Conservation (phyloP, 129 eudicot genomes). For the Calendula officinalis region DNA sequence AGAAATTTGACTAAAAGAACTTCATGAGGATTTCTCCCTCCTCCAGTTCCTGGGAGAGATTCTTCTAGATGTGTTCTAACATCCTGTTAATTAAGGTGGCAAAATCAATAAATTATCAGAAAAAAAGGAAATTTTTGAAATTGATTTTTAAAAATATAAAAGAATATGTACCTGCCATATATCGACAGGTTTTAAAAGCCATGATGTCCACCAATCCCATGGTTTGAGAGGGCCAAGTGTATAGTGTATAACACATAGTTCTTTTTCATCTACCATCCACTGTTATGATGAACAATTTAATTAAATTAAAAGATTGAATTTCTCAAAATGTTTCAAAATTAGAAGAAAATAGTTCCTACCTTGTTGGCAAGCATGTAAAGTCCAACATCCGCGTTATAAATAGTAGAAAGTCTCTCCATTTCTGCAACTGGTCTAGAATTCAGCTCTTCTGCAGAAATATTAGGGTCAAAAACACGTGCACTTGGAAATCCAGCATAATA, state of each 20-base stretch:
- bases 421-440: constrained; percentile 72
- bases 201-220: constrained; percentile 99
- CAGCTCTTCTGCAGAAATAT: constrained; percentile 48
- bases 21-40: constrained; percentile 72
- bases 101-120: constrained; percentile 8
- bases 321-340: background rate
- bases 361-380: constrained; percentile 99
- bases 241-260: constrained; percentile 86
- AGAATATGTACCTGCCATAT: constrained; percentile 75
- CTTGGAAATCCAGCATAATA: constrained; percentile 80
- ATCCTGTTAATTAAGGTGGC: constrained; percentile 35
- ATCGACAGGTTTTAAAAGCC: constrained; percentile 97
- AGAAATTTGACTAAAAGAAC: constrained; percentile 57
- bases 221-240: constrained; percentile 98
- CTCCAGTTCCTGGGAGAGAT: constrained; percentile 88
- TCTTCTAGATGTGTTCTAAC: constrained; percentile 61
- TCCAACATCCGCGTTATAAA: constrained; percentile 96
- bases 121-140: too few relatives aligned
- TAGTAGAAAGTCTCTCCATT: constrained; percentile 96
- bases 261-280: constrained; percentile 98
- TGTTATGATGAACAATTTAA: constrained; percentile 27
- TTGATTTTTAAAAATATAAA: background rate
- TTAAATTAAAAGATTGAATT: background rate
- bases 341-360: constrained; percentile 34
- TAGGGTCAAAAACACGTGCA: constrained; percentile 82